Evolutionary conservation across 768 basidiomycete genomes (phyloP).

Genomic region (Tremella fuciformis): DNA sequence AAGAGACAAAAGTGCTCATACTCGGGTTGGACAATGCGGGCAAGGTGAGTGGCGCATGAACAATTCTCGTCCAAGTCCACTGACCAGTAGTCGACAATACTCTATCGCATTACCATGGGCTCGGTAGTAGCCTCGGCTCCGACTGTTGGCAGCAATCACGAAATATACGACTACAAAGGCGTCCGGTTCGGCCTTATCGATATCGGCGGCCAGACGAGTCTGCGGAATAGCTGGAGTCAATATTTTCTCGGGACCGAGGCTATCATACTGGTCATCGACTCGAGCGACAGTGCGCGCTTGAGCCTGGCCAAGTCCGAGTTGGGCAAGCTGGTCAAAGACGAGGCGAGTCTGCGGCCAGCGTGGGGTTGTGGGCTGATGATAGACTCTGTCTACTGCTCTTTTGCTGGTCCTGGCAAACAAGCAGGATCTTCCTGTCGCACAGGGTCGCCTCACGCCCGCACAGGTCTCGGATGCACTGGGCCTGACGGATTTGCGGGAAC

Average conservation of each 20-base stretch:
- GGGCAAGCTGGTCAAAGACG: slow-evolving; percentile 46
- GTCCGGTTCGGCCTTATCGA: slow-evolving; percentile 51
- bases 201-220: slow-evolving; percentile 51
- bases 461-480: slow-evolving; percentile 51
- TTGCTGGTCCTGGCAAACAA: slow-evolving; percentile 51
- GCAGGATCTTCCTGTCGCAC: slow-evolving; percentile 48
- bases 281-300: slow-evolving; percentile 45
- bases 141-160: slow-evolving; percentile 51
- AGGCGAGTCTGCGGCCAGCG: slow-evolving; percentile 32
- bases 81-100: slow-evolving; percentile 40
- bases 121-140: slow-evolving; percentile 51
- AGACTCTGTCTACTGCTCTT: slow-evolving; percentile 42
- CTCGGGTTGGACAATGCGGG: slow-evolving; percentile 53
- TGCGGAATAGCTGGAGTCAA: slow-evolving; percentile 48
- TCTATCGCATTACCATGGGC: slow-evolving; percentile 51
- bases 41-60: slow-evolving; percentile 32
- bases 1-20: slow-evolving; percentile 52
- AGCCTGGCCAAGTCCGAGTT: slow-evolving; percentile 47
- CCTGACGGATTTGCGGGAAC: slow-evolving; percentile 48
- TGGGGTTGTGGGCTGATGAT: not conserved
- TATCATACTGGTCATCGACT: slow-evolving; percentile 52
- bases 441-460: slow-evolving; percentile 46
- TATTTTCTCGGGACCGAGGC: slow-evolving; percentile 49
- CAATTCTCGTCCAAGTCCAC: not conserved
- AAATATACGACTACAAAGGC: slow-evolving; percentile 53